These are phyloP conservation scores for Tuber magnatum DNA, from an alignment of 495 filamentous ascomycete genomes.

Conservation along the genomic window DNA sequence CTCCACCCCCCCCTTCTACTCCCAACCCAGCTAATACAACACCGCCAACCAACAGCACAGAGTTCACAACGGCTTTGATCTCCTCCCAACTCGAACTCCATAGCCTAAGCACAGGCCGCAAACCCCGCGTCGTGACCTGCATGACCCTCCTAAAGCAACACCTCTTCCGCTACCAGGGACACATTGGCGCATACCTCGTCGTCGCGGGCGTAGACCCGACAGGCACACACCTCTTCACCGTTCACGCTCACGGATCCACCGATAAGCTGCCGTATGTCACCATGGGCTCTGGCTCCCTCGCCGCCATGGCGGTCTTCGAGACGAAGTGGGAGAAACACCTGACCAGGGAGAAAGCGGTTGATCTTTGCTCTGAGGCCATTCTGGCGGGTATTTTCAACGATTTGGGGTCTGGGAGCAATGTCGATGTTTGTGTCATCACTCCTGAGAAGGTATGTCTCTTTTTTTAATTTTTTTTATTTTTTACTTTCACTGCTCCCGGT, in stretches of 20 bases:
- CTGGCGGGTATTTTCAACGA: conserved; percentile 99
- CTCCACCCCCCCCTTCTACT: conserved; percentile 52
- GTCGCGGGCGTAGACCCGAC: conserved; percentile 97
- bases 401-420: conserved; percentile 91
- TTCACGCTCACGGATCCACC: conserved; percentile 96
- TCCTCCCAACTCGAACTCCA: conserved; percentile 97
- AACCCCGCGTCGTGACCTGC: conserved; percentile 93
- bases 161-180: conserved; percentile 94
- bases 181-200: conserved; percentile 97
- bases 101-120: conserved; percentile 86
- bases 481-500: background rate
- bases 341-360: conserved; percentile 72
- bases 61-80: conserved; percentile 98
- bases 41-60: conserved; percentile 50
- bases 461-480: no score
- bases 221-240: conserved; percentile 91
- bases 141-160: conserved; percentile 99
- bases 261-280: conserved; percentile 99
- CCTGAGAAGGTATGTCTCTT: conserved; percentile 56
- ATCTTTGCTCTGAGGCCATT: conserved; percentile 79
- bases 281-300: conserved; percentile 92
- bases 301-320: conserved; percentile 98
- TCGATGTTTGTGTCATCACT: conserved; percentile 93
- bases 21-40: conserved; percentile 33
- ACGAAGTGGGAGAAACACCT: conserved; percentile 81